Evolutionary conservation across 768 basidiomycete species (phyloP).

Genomic region (Naganishia onofrii): DNA sequence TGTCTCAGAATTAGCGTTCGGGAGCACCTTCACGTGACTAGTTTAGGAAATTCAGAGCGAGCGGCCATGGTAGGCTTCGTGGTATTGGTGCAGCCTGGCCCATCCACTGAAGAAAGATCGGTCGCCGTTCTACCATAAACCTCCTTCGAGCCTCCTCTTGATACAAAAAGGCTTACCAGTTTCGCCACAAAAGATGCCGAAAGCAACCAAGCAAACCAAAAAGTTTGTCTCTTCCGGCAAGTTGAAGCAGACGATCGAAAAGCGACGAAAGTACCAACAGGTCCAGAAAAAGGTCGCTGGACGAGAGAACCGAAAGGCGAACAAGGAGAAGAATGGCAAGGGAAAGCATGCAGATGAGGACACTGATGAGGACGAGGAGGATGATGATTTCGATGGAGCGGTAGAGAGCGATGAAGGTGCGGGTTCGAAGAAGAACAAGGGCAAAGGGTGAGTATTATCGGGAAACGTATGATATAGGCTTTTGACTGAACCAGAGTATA

Average conservation of each 20-base stretch:
- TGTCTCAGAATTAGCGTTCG: not conserved
- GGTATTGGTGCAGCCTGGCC: too few relatives aligned
- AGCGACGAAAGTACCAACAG: conserved; percentile 76
- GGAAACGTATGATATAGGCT: too few relatives aligned
- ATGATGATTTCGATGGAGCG: conserved; percentile 46
- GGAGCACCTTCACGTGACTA: not conserved
- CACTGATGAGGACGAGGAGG: conserved; percentile 37
- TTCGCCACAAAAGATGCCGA: conserved; percentile 50
- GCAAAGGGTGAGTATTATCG: conserved; percentile 23
- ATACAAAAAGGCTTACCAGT: not conserved
- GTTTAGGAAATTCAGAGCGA: not conserved
- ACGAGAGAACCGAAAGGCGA: conserved; percentile 56
- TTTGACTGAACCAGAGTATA: not conserved
- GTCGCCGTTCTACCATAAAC: too few relatives aligned
- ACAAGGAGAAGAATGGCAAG: conserved; percentile 53
- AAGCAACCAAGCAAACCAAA: conserved; percentile 73
- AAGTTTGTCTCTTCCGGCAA: conserved; percentile 86
- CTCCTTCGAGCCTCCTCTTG: not conserved
- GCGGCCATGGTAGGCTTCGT: not conserved
- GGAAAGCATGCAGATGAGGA: conserved; percentile 39
- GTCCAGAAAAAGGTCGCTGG: conserved; percentile 68
- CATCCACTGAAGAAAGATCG: too few relatives aligned
- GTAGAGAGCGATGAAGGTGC: conserved; percentile 46
- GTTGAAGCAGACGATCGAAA: conserved; percentile 79
- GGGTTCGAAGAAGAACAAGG: conserved; percentile 35